Conservation (phyloP, 179 eudicot genomes). For the Nepenthes alata region DNA sequence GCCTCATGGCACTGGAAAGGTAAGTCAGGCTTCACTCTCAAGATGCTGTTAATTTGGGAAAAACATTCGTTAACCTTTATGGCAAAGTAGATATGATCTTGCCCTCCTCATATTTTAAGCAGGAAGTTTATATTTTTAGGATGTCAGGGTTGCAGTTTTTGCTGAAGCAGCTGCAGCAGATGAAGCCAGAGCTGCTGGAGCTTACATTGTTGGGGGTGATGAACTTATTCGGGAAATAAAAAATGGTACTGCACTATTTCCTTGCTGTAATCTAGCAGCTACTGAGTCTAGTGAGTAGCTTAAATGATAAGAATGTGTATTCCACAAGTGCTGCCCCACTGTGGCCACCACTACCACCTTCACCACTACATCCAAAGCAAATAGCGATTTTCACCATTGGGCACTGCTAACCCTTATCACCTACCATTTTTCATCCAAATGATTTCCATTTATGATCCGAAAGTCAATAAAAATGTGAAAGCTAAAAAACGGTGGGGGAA, state of each 20-base stretch:
- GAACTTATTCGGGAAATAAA: conserved; percentile 66
- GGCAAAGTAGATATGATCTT: background rate
- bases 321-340: no score
- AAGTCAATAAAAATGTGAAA: no score
- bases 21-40: conserved; percentile 13
- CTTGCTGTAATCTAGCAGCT: background rate
- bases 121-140: conserved; percentile 19
- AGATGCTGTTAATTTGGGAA: background rate
- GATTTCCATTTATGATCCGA: no score
- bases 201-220: conserved; percentile 79
- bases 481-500: no score
- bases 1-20: conserved; percentile 95
- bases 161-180: conserved; percentile 94
- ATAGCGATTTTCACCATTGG: no score
- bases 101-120: background rate
- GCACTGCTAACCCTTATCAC: no score
- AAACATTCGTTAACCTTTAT: background rate
- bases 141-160: conserved; percentile 80
- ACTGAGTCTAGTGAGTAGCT: background rate
- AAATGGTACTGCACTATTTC: conserved; percentile 32
- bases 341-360: no score
- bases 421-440: no score
- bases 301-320: background rate
- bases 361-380: no score
- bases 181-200: conserved; percentile 91